Conservation (phyloP, 768 basidiomycete species). For the Russula lepida region DNA sequence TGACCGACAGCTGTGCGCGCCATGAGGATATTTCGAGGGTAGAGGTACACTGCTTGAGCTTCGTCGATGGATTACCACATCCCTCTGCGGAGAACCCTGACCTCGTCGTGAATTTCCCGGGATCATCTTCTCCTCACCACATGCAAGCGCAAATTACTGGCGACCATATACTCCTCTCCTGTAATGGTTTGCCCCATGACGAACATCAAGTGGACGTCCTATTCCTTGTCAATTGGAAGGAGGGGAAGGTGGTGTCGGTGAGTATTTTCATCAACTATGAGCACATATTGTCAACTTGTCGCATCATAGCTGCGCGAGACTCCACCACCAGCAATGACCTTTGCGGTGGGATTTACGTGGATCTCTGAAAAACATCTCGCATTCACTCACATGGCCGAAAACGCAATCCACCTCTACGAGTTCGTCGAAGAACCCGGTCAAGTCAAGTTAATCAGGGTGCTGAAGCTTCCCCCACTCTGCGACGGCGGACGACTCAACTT, state of each 20-base stretch:
- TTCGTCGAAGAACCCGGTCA: not conserved
- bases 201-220: not conserved
- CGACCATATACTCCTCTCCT: conserved; percentile 1
- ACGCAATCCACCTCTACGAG: conserved; percentile 1
- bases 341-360: not conserved
- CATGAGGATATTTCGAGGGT: conserved; percentile 1
- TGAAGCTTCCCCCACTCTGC: conserved; percentile 6
- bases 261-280: not conserved
- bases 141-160: conserved; percentile 1
- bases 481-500: conserved; percentile 7
- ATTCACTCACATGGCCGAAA: not conserved
- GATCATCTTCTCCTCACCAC: conserved; percentile 3
- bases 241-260: not conserved
- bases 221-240: conserved; percentile 8
- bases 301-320: not conserved
- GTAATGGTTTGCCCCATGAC: not conserved
- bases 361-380: conserved; percentile 1
- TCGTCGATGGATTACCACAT: not conserved
- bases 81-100: not conserved
- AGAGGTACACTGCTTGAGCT: conserved; percentile 1
- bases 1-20: not conserved
- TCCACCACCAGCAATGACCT: conserved; percentile 2
- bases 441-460: not conserved
- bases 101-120: conserved; percentile 2
- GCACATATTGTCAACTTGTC: not conserved